Conservation (phyloP, 2,329 filamentous ascomycete genomes). For the Catunica adiposa region DNA sequence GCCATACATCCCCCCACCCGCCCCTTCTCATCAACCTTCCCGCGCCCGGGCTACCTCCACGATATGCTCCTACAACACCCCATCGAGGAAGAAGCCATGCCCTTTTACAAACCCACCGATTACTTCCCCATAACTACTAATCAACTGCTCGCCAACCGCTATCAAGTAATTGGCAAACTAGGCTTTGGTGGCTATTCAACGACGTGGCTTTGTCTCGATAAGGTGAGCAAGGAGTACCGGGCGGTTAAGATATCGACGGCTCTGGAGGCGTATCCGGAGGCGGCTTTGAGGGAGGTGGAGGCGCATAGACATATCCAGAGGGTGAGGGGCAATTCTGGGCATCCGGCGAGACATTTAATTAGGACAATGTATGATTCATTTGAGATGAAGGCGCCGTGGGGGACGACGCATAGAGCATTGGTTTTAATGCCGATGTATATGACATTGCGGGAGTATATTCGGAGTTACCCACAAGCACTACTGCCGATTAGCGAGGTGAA, state of each 20-base stretch:
- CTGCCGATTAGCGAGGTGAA: slow-evolving; percentile 4
- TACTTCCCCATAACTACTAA: slow-evolving; percentile 18
- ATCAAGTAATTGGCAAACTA: slow-evolving; percentile 18
- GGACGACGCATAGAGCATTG: slow-evolving; percentile 5
- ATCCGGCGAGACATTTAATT: slow-evolving; percentile 10
- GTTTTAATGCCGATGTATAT: slow-evolving; percentile 11
- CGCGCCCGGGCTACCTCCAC: slow-evolving; percentile 8
- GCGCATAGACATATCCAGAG: slow-evolving; percentile 8
- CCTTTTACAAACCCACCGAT: slow-evolving; percentile 16
- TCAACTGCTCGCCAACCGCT: slow-evolving; percentile 16
- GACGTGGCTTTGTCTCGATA: slow-evolving; percentile 18
- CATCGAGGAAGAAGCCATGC: slow-evolving; percentile 18
- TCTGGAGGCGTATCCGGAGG: slow-evolving; percentile 2
- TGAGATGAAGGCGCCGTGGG: not conserved
- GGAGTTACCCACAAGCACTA: slow-evolving; percentile 2
- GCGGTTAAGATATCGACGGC: slow-evolving; percentile 8
- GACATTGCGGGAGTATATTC: slow-evolving; percentile 8
- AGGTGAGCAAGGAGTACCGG: slow-evolving; percentile 11
- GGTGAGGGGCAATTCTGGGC: not conserved
- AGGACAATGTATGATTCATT: slow-evolving; percentile 9
- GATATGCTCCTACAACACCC: slow-evolving; percentile 13
- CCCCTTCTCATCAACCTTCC: no score
- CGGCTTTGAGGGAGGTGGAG: not conserved
- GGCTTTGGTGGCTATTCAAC: slow-evolving; percentile 19
- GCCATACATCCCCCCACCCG: no score